Conservation (phyloP, 2,329 filamentous ascomycete species). For the Beauveria sp. region DNA sequence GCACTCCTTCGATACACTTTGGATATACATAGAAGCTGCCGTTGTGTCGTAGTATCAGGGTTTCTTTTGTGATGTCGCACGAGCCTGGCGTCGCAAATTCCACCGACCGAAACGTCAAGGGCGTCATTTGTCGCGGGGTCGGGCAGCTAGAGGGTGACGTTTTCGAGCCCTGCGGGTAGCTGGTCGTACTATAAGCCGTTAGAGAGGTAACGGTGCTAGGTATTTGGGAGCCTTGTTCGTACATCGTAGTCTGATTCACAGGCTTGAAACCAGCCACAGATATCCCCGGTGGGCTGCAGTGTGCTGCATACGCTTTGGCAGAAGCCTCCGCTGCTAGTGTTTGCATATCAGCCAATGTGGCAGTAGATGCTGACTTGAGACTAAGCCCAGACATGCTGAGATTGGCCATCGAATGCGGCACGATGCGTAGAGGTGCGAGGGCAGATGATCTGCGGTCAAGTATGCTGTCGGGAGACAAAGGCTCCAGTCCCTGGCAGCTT, state of each 20-base stretch:
- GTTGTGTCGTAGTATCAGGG: constrained; percentile 39
- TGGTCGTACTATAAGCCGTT: neutral
- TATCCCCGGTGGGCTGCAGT: neutral
- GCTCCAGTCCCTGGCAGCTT: constrained; percentile 23
- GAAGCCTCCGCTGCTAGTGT: neutral
- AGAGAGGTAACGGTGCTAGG: neutral
- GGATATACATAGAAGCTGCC: constrained; percentile 43
- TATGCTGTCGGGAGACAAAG: neutral
- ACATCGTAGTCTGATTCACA: neutral
- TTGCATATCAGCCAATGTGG: neutral
- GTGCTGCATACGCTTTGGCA: neutral
- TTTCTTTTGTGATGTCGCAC: constrained; percentile 37
- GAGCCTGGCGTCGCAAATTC: neutral
- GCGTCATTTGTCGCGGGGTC: neutral
- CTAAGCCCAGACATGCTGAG: neutral
- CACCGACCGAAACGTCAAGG: neutral
- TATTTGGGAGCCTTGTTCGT: neutral
- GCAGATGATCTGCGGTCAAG: neutral
- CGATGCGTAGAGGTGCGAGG: neutral
- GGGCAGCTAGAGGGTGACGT: neutral
- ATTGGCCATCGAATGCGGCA: neutral
- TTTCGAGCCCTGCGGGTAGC: neutral
- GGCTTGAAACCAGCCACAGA: neutral
- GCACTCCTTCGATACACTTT: constrained; percentile 15
- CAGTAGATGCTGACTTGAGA: neutral